A percentile compares a stretch with the other conserved stretches of the same genome.
Evolutionary conservation across 1,284 basidiomycete genomes (phyloP).

Genomic region (Sporisorium exsertum): DNA sequence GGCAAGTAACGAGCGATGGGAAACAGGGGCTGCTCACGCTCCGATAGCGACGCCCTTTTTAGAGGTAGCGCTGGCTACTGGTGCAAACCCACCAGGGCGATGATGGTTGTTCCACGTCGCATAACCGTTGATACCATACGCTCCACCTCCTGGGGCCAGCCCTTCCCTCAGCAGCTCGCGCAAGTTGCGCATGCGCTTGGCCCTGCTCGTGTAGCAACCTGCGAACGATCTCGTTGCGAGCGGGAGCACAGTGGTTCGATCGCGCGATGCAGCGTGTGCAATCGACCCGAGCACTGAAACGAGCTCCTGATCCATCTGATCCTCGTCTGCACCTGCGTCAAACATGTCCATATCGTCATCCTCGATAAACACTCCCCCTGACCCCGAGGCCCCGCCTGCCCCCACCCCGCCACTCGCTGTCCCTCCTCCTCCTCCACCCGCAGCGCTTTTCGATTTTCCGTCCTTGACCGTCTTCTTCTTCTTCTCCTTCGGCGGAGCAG

Average conservation of each 20-base stretch:
- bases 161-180: conserved; percentile 59
- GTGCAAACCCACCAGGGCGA: conserved; percentile 1
- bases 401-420: conserved; percentile 5
- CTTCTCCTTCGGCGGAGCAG: conserved; percentile 56
- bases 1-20: not conserved
- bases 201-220: conserved; percentile 56
- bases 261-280: conserved; percentile 43
- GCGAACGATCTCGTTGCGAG: conserved; percentile 56
- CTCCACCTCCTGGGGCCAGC: conserved; percentile 45
- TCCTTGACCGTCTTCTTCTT: conserved; percentile 57
- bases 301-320: conserved; percentile 62
- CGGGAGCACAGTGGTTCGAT: conserved; percentile 58
- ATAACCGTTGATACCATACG: conserved; percentile 50
- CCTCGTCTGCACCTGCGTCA: conserved; percentile 51
- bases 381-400: not conserved
- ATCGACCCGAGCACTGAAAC: conserved; percentile 49
- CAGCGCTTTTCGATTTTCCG: conserved; percentile 22
- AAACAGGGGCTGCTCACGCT: conserved; percentile 7
- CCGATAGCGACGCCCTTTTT: conserved; percentile 36
- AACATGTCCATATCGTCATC: conserved; percentile 63
- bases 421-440: conserved; percentile 10
- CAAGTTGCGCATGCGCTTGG: conserved; percentile 57
- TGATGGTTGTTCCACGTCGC: conserved; percentile 33
- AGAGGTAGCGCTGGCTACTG: not conserved
- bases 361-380: conserved; percentile 36